Percentiles rank a stretch among this genome's conserved stretches.
These are phyloP conservation scores for Laburnicola sp. DNA, from an alignment of 2,329 filamentous ascomycete species.

Conservation along the genomic window DNA sequence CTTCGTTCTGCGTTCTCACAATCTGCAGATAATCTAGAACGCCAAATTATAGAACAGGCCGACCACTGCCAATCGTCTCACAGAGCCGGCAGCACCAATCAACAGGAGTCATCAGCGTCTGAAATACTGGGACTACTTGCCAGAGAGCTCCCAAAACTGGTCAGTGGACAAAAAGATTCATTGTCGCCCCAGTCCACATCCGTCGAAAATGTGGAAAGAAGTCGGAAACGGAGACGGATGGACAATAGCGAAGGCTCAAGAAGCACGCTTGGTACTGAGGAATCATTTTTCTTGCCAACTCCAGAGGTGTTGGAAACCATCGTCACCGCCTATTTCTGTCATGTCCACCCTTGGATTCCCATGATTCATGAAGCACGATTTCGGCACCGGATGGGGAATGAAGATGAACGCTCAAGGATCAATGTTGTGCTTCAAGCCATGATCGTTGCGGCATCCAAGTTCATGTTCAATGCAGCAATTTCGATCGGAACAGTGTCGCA, in stretches of 20 bases:
- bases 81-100: neutral
- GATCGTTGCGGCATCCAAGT: slow-evolving; percentile 18
- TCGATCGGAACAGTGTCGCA: neutral
- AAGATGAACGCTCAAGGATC: slow-evolving; percentile 5
- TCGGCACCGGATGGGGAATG: slow-evolving; percentile 9
- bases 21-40: slow-evolving; percentile 18
- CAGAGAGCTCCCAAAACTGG: slow-evolving; percentile 20
- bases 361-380: slow-evolving; percentile 24
- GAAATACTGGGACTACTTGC: slow-evolving; percentile 17
- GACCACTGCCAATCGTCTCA: neutral
- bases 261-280: neutral
- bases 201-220: neutral
- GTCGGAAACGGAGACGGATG: slow-evolving; percentile 16
- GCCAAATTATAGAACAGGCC: slow-evolving; percentile 9
- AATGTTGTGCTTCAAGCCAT: slow-evolving; percentile 17
- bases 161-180: neutral
- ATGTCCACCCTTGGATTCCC: slow-evolving; percentile 23
- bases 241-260: neutral
- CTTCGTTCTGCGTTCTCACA: neutral
- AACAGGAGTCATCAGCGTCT: slow-evolving; percentile 10
- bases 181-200: slow-evolving; percentile 1
- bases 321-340: slow-evolving; percentile 16
- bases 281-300: neutral
- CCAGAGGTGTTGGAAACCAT: slow-evolving; percentile 7
- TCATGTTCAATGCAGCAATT: slow-evolving; percentile 8